A percentile compares a stretch with the other conserved stretches of the same genome.
These are phyloP conservation scores for Diaporthe sp. DNA, from an alignment of 2,329 filamentous ascomycete species.

Conservation along the genomic window DNA sequence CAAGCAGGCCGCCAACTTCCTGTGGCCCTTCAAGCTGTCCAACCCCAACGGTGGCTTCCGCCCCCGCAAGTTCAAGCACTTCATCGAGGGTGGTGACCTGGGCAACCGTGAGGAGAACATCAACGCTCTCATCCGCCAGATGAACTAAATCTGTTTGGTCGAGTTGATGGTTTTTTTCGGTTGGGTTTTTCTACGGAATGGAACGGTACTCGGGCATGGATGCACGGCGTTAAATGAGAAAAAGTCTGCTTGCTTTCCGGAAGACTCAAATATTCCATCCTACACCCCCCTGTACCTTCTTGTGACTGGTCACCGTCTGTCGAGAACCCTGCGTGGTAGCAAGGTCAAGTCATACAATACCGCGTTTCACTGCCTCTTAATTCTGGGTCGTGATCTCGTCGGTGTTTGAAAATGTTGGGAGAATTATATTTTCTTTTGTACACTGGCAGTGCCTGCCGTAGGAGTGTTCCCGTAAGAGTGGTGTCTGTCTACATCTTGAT, in stretches of 20 bases:
- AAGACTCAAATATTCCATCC: conserved; percentile 38
- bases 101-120: conserved; percentile 99
- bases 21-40: conserved; percentile 99
- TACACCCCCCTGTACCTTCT: conserved; percentile 36
- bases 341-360: conserved; percentile 36
- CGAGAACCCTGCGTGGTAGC: conserved; percentile 33
- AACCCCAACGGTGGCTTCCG: conserved; percentile 98
- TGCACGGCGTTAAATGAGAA: conserved; percentile 53
- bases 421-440: conserved; percentile 33
- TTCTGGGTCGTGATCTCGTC: conserved; percentile 27
- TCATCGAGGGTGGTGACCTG: conserved; percentile 97
- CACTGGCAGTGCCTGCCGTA: neutral
- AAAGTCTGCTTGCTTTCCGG: conserved; percentile 42
- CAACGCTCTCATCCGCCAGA: conserved; percentile 95
- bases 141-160: conserved; percentile 80
- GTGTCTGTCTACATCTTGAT: conserved; percentile 73
- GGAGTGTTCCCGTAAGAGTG: neutral
- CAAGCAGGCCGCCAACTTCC: conserved; percentile 99
- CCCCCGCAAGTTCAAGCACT: conserved; percentile 98
- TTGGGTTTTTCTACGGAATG: conserved; percentile 47
- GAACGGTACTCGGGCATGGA: conserved; percentile 48
- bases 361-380: conserved; percentile 31
- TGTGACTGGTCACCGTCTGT: conserved; percentile 41
- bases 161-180: conserved; percentile 43
- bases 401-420: conserved; percentile 18